Evolutionary conservation across 2,329 filamentous ascomycete species (phyloP).

Genomic region (Orbilia ellipsospora): DNA sequence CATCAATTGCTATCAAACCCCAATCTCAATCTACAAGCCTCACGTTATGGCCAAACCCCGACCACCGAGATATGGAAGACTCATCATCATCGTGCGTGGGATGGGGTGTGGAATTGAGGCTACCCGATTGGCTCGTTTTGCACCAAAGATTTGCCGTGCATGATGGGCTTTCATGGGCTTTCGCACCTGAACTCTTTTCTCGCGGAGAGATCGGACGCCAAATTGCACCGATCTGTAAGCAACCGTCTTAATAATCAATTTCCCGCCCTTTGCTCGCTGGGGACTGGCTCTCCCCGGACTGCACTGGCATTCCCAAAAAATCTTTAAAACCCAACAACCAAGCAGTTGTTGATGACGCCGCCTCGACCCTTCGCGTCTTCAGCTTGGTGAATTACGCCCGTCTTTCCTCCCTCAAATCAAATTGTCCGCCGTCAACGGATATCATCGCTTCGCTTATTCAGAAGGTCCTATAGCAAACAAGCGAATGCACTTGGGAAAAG

Average conservation of each 20-base stretch:
- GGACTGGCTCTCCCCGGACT: neutral
- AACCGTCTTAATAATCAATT: constrained; percentile 48
- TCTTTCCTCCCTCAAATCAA: neutral
- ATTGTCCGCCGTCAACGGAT: constrained; percentile 4
- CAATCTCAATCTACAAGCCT: neutral
- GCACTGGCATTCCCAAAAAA: too few species aligned
- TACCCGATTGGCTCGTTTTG: constrained; percentile 26
- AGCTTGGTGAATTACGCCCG: neutral
- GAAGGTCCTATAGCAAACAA: neutral
- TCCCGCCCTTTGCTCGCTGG: neutral
- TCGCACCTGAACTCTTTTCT: neutral
- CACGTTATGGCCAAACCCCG: neutral
- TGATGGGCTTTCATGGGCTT: neutral
- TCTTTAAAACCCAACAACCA: constrained; percentile 27
- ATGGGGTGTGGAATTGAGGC: constrained; percentile 1
- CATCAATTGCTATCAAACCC: neutral
- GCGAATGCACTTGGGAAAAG: neutral
- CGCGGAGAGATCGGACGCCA: constrained; percentile 25
- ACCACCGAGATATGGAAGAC: neutral
- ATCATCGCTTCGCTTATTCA: constrained; percentile 13
- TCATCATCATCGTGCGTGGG: constrained; percentile 6
- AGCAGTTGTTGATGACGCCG: constrained; percentile 11
- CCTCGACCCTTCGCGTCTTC: constrained; percentile 9
- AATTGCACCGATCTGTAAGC: constrained; percentile 40
- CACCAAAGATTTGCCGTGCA: constrained; percentile 32